Percentiles rank a stretch among this genome's conserved stretches.
Evolutionary conservation across 148 eudicot genomes (phyloP).

Genomic region (Talinum fruticosum): DNA sequence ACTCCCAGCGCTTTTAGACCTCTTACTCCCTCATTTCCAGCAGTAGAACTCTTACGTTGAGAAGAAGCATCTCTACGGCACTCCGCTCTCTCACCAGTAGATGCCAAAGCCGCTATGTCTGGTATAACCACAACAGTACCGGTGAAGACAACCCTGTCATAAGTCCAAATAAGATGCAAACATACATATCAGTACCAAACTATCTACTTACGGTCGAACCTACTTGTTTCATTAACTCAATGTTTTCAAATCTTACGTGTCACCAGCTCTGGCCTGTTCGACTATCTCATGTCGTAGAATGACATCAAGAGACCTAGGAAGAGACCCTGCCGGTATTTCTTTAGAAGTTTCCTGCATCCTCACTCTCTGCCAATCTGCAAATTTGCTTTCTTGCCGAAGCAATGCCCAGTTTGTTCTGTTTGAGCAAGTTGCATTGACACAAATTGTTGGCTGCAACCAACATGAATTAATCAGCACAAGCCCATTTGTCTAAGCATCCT

Average conservation of each 20-base stretch:
- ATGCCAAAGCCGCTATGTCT: conserved; percentile 82
- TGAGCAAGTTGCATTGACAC: conserved; percentile 77
- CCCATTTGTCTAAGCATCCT: conserved; percentile 29
- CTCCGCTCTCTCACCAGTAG: conserved; percentile 98
- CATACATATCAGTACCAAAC: neutral
- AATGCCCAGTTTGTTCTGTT: conserved; percentile 78
- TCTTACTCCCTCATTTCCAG: conserved; percentile 85
- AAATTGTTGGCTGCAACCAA: conserved; percentile 76
- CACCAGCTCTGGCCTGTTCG: conserved; percentile 99
- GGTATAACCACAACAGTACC: conserved; percentile 95
- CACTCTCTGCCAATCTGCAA: conserved; percentile 99
- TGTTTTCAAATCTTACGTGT: conserved; percentile 51
- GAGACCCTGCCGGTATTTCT: conserved; percentile 96
- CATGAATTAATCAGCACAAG: neutral
- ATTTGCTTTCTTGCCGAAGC: conserved; percentile 89
- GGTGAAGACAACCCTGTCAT: conserved; percentile 77
- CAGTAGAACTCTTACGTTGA: conserved; percentile 47
- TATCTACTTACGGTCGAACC: neutral
- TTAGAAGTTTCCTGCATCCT: conserved; percentile 95
- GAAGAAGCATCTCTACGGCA: conserved; percentile 66
- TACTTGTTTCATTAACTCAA: neutral
- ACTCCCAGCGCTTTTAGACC: conserved; percentile 94
- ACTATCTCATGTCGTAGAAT: conserved; percentile 96
- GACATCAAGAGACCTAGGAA: conserved; percentile 91
- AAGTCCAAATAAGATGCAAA: conserved; percentile 6